Evolutionary conservation across 169 alveolate species (phyloP).

Genomic region (Cryptosporidium xiaoi): DNA sequence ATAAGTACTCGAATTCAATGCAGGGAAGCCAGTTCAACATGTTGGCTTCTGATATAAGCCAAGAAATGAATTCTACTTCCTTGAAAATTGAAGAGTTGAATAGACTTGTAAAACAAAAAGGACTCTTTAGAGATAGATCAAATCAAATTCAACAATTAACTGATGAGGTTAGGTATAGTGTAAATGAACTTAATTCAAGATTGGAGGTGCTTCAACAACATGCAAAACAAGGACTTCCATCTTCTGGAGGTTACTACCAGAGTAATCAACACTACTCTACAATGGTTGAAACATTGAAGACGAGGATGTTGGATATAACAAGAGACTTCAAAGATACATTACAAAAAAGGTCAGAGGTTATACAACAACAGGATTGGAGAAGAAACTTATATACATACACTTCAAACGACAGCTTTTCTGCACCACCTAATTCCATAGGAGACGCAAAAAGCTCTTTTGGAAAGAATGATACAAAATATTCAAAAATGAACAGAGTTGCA

Average conservation of each 20-base stretch:
- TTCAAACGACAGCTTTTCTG: conserved; percentile 10
- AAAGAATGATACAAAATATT: conserved; percentile 16
- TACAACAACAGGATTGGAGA: conserved; percentile 75
- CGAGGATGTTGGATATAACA: conserved; percentile 77
- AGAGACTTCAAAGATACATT: conserved; percentile 77
- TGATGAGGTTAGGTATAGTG: conserved; percentile 77
- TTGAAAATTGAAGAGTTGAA: conserved; percentile 76
- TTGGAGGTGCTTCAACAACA: conserved; percentile 69
- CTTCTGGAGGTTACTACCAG: conserved; percentile 61
- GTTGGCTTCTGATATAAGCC: conserved; percentile 78
- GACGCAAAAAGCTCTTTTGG: conserved; percentile 11
- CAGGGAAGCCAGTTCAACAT: conserved; percentile 77
- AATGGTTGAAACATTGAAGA: conserved; percentile 70
- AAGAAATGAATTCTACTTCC: conserved; percentile 76
- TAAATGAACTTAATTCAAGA: conserved; percentile 76
- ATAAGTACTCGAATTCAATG: conserved; percentile 64
- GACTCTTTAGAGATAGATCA: conserved; percentile 79
- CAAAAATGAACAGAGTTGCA: conserved; percentile 46
- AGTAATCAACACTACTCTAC: conserved; percentile 71
- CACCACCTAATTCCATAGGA: not conserved
- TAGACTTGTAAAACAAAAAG: conserved; percentile 77
- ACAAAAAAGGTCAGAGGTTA: conserved; percentile 75
- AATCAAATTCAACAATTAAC: conserved; percentile 78
- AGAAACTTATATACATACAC: conserved; percentile 66
- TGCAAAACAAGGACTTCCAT: conserved; percentile 71